Percentiles rank a stretch among this genome's conserved stretches.
Evolutionary conservation across 2,329 filamentous ascomycete genomes (phyloP).

Genomic region (Ophiostoma himal-ulmi): DNA sequence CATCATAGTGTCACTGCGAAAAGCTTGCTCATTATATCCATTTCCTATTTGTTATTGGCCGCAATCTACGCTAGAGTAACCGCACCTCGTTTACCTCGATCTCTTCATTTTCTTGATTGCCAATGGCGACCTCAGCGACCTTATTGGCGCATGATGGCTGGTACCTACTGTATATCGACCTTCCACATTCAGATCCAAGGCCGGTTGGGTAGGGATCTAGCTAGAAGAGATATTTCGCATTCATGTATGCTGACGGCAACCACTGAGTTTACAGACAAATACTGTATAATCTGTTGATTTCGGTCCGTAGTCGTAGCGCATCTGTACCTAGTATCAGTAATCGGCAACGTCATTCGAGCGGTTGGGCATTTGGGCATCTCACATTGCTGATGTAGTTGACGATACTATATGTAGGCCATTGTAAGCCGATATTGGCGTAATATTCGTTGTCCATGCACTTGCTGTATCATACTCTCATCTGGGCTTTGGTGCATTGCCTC

Average conservation of each 20-base stretch:
- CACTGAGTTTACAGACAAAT: neutral
- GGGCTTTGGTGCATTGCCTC: too few species aligned
- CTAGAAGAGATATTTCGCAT: neutral
- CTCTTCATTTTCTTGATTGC: neutral
- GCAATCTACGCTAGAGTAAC: neutral
- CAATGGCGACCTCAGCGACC: too few species aligned
- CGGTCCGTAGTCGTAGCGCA: too few species aligned
- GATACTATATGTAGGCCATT: neutral
- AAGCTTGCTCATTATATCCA: neutral
- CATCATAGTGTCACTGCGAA: too few species aligned
- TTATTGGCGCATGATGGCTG: neutral
- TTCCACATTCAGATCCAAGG: slow-evolving; percentile 6
- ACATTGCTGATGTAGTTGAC: neutral
- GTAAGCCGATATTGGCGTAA: too few species aligned
- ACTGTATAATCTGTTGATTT: neutral
- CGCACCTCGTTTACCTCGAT: neutral
- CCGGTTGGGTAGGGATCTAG: neutral
- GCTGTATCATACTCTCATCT: too few species aligned
- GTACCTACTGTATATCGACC: neutral
- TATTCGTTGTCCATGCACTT: neutral
- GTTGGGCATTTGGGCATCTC: neutral
- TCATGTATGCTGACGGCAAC: neutral
- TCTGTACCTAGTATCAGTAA: neutral
- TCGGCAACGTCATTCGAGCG: neutral
- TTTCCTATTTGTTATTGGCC: neutral